Conservation (phyloP, 1,284 basidiomycete genomes). For the Ceratobasidium sp. region DNA sequence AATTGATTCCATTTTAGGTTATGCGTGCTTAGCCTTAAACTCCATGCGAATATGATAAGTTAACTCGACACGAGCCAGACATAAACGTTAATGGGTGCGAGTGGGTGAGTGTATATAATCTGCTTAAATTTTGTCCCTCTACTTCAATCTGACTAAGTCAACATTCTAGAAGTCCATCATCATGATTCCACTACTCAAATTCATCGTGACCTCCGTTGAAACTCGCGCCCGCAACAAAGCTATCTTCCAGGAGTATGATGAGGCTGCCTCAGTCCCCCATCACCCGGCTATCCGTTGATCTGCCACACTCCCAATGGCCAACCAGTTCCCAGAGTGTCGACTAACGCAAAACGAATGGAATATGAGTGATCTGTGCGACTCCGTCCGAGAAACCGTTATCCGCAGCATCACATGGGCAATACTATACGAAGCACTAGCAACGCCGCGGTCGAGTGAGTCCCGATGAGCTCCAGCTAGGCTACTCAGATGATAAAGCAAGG, state of each 20-base stretch:
- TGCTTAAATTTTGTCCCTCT: not conserved
- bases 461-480: not conserved
- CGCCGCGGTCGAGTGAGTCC: not conserved
- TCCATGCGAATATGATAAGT: no score
- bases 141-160: not conserved
- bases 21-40: no score
- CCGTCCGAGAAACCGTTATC: no score
- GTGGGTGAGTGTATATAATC: no score
- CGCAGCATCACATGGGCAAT: no score
- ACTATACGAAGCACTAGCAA: not conserved
- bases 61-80: no score
- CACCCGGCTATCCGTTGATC: slow-evolving; percentile 3
- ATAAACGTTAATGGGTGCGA: no score
- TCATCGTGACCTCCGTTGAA: not conserved
- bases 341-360: not conserved
- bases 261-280: not conserved
- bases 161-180: not conserved
- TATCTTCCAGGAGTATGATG: slow-evolving; percentile 8
- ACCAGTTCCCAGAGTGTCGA: not conserved
- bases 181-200: slow-evolving; percentile 5
- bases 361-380: no score
- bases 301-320: not conserved
- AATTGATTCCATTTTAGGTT: no score
- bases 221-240: slow-evolving; percentile 12
- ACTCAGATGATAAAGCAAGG: slow-evolving; percentile 4